Evolutionary conservation across 148 eudicot species (phyloP), one percentile per base, ranked within the genome.

Genomic region (Amaranthus hypochondriacus): DNA sequence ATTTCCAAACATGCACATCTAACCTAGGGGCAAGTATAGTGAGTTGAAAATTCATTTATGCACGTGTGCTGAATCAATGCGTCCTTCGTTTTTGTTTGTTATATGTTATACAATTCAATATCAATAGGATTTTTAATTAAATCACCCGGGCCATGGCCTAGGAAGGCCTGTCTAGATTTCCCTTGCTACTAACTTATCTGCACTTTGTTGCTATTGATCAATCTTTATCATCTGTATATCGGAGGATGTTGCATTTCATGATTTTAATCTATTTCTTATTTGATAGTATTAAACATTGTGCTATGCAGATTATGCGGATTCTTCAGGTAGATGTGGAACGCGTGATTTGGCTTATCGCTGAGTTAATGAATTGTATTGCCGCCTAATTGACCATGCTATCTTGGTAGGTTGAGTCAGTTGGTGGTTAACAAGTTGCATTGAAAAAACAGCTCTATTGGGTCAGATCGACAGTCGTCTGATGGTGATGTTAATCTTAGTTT

Each of bases 231-330:
- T 28, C n/a, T 62, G 66, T 62, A 21, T 7, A 61, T 28, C 42
- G 47, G 48, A 62, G n/a, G 48, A 28, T 61, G 64, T 61, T 4
- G 9, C 39, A 28, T 28, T 0, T 70, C 28, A 52, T 18, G 42
- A 10, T 12, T 63, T 7, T n/a, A 6, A 43, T 44, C 67, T 7
- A 9, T 42, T 51, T 60, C 44, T 28, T 28, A 28, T 28, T 28
- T 28, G 39, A 28, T 28, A 18, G 18, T 18, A 18, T 18, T 18
- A 47, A 11, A 18, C 48, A 63, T 62, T 18, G 12, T 75, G 56
- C 47, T 3, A n/a, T 75, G 76, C 84, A 84, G 87, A 75, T 71
- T 65, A 77, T 70, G 74, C 75, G 74, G 64, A 62, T 62, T 78
- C 74, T 75, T 62, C 64, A 70, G 65, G 48, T 62, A 70, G 78